Evolutionary conservation across 148 eudicot species (phyloP).

Genomic region (Silene latifolia): DNA sequence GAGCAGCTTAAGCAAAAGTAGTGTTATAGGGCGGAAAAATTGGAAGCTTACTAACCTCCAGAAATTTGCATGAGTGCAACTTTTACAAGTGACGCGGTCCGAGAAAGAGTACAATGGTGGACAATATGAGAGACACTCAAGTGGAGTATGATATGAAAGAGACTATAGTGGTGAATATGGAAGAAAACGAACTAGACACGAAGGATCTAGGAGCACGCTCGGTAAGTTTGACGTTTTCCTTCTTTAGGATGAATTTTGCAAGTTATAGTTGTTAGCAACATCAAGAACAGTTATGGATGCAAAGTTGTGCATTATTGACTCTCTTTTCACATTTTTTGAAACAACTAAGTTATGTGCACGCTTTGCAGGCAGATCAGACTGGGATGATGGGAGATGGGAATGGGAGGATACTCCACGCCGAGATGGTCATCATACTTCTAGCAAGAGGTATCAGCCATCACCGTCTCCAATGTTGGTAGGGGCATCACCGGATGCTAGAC

Average conservation of each 20-base stretch:
- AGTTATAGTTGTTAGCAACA: background rate
- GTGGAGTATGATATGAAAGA: constrained; percentile 35
- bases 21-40: no score
- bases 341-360: background rate
- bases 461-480: constrained; percentile 90
- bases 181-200: constrained; percentile 61
- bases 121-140: constrained; percentile 16
- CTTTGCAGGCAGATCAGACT: constrained; percentile 74
- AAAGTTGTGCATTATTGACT: background rate
- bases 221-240: constrained; percentile 35
- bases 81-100: no score
- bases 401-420: constrained; percentile 91
- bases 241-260: background rate
- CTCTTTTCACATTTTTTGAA: background rate
- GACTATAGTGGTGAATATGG: constrained; percentile 43
- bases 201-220: constrained; percentile 57
- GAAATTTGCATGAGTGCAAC: no score
- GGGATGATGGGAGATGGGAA: constrained; percentile 98
- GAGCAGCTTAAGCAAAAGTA: no score
- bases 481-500: constrained; percentile 90
- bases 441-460: constrained; percentile 59
- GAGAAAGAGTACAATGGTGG: constrained; percentile 22
- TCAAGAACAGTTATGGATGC: background rate
- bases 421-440: constrained; percentile 47
- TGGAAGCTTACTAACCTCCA: no score